phyloP scores from a whole-genome alignment of 306 rosid genomes.

The Malus asiatica region DNA sequence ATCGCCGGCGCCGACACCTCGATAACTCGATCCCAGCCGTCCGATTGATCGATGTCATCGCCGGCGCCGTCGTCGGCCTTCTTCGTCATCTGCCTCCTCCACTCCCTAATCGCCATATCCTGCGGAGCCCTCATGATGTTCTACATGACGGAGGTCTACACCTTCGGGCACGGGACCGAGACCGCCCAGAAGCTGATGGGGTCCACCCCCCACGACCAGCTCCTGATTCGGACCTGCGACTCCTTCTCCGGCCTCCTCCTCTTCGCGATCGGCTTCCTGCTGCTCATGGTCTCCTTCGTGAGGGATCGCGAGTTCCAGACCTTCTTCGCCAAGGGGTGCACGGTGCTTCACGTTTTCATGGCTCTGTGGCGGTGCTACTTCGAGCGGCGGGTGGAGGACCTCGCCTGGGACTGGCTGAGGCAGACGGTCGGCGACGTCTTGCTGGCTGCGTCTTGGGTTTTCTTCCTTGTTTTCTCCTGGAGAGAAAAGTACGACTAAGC shows the following conservation, averaged over 20 bases:
- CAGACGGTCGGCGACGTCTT: constrained; percentile 81
- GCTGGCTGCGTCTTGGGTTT: constrained; percentile 79
- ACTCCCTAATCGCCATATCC: constrained; percentile 55
- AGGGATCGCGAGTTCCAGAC: constrained; percentile 68
- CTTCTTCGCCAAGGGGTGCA: constrained; percentile 81
- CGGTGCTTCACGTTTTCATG: constrained; percentile 64
- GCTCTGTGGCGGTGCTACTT: constrained; percentile 80
- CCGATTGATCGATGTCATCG: not conserved
- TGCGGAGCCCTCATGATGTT: constrained; percentile 86
- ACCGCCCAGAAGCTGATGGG: constrained; percentile 71
- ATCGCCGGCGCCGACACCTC: not conserved
- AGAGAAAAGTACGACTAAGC: constrained; percentile 80
- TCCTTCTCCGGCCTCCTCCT: constrained; percentile 85
- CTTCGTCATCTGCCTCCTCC: constrained; percentile 69
- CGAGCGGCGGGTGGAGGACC: constrained; percentile 77
- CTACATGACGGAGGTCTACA: constrained; percentile 80
- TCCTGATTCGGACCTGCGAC: constrained; percentile 82
- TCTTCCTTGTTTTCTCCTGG: constrained; percentile 82
- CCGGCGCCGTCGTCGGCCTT: constrained; percentile 58
- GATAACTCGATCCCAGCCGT: not conserved
- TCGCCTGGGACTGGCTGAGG: constrained; percentile 89
- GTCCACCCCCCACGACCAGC: constrained; percentile 89
- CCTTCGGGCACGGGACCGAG: constrained; percentile 67
- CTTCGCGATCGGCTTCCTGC: constrained; percentile 69
- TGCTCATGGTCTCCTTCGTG: constrained; percentile 84